Evolutionary conservation across 495 filamentous ascomycete species (phyloP), one percentile per base, ranked within the genome.

Genomic region (Penicillium tannophilum): DNA sequence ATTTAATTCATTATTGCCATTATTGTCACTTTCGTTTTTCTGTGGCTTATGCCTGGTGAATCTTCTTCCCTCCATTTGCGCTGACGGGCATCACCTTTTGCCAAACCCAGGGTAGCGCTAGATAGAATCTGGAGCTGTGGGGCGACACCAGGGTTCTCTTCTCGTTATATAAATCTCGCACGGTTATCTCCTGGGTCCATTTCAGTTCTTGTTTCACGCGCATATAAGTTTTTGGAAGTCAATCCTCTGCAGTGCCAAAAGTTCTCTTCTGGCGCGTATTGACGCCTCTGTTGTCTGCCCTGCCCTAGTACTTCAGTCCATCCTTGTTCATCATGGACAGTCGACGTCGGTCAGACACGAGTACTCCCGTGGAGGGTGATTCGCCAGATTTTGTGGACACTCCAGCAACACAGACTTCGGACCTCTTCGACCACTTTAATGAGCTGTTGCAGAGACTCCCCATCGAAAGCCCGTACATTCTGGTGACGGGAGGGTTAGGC

Each of bases 401-500:
- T 16, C 75, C 76, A 17, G 75, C 73, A 20, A 79, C 76, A 52
- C 71, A 75, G 58, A 62, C 64, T 8, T 76, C 74, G 54, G 67
- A 74, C 35, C 58, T 76, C 51, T 77, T 79, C 59, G 74, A 77
- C 59, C 67, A 73, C 36, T 58, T 78, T 7, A 69, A 73, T 36
- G 70, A 74, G 35, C 57, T 79, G 55, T 55, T 77, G 56, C 68
- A 59, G 48, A 68, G 72, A 55, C 59, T 73, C 31, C 70, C 74
- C 64, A 57, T 65, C 2, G 65, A 75, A 26, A 62, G 54, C 43
- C 72, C 72, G 52, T 71, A 75, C 67, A 82, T 86, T 54, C 77
- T 87, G 19, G 84, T 88, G 49, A 84, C 85, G 44, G 86, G 86
- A n/a, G 86, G 86, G 9, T 74, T 86, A 19, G 86, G 86, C 5